Conservation (phyloP, 495 filamentous ascomycete genomes). For the Penicillium parvum region DNA sequence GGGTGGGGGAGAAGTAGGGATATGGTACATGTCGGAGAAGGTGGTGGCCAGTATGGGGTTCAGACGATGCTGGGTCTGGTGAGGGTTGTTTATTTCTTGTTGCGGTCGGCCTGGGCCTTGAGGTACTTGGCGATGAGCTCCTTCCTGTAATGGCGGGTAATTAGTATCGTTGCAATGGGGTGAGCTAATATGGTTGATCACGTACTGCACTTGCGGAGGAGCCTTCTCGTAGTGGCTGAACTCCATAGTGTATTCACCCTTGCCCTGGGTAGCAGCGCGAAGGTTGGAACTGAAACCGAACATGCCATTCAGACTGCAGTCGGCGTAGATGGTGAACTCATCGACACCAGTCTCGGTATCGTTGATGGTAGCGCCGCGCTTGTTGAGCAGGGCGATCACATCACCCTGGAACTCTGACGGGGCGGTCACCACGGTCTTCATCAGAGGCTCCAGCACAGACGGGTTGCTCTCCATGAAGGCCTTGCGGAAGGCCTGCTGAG, state of each 20-base stretch:
- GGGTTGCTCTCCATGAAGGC: slow-evolving; percentile 77
- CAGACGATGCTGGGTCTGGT: slow-evolving; percentile 3
- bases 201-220: slow-evolving; percentile 84
- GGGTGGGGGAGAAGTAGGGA: slow-evolving; percentile 3
- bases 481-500: slow-evolving; percentile 96
- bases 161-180: too few relatives aligned
- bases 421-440: slow-evolving; percentile 96
- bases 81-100: slow-evolving; percentile 52
- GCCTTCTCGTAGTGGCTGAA: slow-evolving; percentile 92
- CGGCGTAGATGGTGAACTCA: slow-evolving; percentile 91
- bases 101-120: slow-evolving; percentile 75
- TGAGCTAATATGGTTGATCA: too few relatives aligned
- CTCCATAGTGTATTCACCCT: slow-evolving; percentile 99
- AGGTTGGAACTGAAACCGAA: slow-evolving; percentile 92
- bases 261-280: slow-evolving; percentile 92
- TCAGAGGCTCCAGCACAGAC: slow-evolving; percentile 86
- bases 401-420: slow-evolving; percentile 98
- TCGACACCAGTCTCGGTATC: slow-evolving; percentile 94
- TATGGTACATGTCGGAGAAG: slow-evolving; percentile 19
- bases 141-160: slow-evolving; percentile 66
- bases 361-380: slow-evolving; percentile 89
- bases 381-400: slow-evolving; percentile 91
- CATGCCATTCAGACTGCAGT: slow-evolving; percentile 93
- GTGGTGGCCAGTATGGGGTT: slow-evolving; percentile 4
- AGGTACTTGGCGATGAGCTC: slow-evolving; percentile 85